Percentiles rank a stretch among this genome's conserved stretches.
Conservation (phyloP, 441 rosid species). For the Geranium incanum region DNA sequence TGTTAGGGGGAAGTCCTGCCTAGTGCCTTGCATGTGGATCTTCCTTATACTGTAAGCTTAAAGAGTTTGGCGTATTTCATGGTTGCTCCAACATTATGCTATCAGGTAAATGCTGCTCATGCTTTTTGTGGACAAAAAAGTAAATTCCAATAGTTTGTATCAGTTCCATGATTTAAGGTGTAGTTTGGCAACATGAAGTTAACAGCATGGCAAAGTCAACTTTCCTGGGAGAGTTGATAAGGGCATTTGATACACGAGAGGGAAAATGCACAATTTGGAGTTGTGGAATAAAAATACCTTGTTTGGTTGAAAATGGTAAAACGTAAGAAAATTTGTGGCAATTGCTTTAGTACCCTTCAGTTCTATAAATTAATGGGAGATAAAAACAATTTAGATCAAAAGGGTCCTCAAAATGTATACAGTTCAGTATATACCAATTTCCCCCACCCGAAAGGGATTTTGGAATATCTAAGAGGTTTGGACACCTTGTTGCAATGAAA, state of each 20-base stretch:
- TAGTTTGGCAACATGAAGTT: neutral
- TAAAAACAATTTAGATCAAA: neutral
- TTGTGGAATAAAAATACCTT: neutral
- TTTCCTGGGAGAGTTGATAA: too few species aligned
- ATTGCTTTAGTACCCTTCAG: neutral
- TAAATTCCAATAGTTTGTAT: neutral
- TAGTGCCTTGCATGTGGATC: slow-evolving; percentile 31
- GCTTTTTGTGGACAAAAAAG: neutral
- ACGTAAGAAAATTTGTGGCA: neutral
- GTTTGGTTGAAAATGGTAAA: neutral
- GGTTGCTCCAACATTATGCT: slow-evolving; percentile 96
- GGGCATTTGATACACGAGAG: too few species aligned
- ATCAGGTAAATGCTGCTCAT: slow-evolving; percentile 54
- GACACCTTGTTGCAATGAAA: neutral
- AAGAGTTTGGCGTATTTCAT: slow-evolving; percentile 88
- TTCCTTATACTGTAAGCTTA: slow-evolving; percentile 44
- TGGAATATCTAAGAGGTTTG: neutral
- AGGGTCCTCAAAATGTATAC: neutral
- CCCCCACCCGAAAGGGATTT: neutral
- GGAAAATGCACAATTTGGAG: neutral
- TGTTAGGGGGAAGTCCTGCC: slow-evolving; percentile 39
- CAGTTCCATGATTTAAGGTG: neutral
- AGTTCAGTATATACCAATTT: neutral
- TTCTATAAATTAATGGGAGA: neutral
- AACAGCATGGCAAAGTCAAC: too few species aligned